A percentile compares a stretch with the other conserved stretches of the same genome.
Evolutionary conservation across 768 basidiomycete species (phyloP).

Genomic region (Cyclocybe aegerita): DNA sequence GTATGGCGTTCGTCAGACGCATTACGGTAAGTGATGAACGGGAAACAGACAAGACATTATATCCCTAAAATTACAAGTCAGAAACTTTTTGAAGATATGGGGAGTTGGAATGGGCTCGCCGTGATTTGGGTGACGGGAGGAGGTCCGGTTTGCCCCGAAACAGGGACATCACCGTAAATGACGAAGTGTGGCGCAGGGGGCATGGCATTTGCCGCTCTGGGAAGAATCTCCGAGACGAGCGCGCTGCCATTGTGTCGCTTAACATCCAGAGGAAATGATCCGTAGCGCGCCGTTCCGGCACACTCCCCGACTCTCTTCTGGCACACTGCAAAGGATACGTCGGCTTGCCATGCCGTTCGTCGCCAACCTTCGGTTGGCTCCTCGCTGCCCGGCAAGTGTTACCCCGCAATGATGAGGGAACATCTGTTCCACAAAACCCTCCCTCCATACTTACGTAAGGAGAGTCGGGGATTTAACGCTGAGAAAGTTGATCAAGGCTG

Average conservation of each 20-base stretch:
- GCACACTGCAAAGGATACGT: too few relatives aligned
- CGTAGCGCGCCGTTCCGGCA: too few relatives aligned
- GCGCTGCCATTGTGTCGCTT: constrained; percentile 7
- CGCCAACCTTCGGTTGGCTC: too few relatives aligned
- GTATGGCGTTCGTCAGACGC: constrained; percentile 27
- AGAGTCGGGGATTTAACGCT: too few relatives aligned
- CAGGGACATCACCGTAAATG: constrained; percentile 39
- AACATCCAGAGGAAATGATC: constrained; percentile 8
- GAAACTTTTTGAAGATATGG: neutral
- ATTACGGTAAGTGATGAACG: too few relatives aligned
- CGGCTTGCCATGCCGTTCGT: too few relatives aligned
- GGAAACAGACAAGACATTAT: constrained; percentile 55
- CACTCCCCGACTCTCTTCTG: too few relatives aligned
- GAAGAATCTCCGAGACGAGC: constrained; percentile 8
- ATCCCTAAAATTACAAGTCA: constrained; percentile 40
- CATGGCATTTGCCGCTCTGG: constrained; percentile 19
- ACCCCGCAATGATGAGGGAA: too few relatives aligned
- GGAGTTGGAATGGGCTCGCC: constrained; percentile 24
- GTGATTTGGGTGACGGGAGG: constrained; percentile 45
- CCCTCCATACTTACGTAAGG: too few relatives aligned
- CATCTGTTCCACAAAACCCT: too few relatives aligned
- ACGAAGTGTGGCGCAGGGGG: constrained; percentile 53
- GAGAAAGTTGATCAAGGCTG: too few relatives aligned
- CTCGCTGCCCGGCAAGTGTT: too few relatives aligned
- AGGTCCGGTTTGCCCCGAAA: constrained; percentile 43